phyloP scores from a whole-genome alignment of 768 basidiomycete species.

The Botryobasidium botryosum region DNA sequence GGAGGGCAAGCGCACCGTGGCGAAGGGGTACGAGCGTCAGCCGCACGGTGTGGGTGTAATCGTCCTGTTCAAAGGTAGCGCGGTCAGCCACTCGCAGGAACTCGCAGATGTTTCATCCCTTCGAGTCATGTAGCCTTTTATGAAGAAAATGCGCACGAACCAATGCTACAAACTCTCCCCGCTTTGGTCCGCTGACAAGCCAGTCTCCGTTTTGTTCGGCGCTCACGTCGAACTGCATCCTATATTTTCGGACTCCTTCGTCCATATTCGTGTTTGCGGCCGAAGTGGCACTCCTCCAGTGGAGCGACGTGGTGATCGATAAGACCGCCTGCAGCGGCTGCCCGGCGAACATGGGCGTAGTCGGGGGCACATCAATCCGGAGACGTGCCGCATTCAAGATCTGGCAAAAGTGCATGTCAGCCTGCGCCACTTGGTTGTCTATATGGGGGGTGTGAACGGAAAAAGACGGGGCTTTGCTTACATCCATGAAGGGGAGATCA shows the following conservation, averaged over 20 bases:
- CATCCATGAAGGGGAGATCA: conserved; percentile 68
- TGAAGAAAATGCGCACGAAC: conserved; percentile 26
- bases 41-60: conserved; percentile 36
- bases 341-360: conserved; percentile 49
- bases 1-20: conserved; percentile 64
- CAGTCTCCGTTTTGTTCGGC: conserved; percentile 70
- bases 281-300: conserved; percentile 41
- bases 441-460: too few species aligned
- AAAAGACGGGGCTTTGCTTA: conserved; percentile 24
- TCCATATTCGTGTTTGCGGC: too few species aligned
- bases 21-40: conserved; percentile 76
- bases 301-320: conserved; percentile 52
- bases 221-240: conserved; percentile 55
- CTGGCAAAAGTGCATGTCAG: conserved; percentile 30
- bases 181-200: conserved; percentile 78
- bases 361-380: conserved; percentile 17
- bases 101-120: too few species aligned
- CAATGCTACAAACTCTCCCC: conserved; percentile 61
- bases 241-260: too few species aligned
- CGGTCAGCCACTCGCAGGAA: too few species aligned
- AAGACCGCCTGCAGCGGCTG: conserved; percentile 63
- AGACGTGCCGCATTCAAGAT: conserved; percentile 20
- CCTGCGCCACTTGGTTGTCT: conserved; percentile 28
- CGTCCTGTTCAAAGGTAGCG: conserved; percentile 35
- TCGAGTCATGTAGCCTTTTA: neutral